Base-by-base conservation (phyloP, 257 asterid species). In the Euphrasia confusa region DNA sequence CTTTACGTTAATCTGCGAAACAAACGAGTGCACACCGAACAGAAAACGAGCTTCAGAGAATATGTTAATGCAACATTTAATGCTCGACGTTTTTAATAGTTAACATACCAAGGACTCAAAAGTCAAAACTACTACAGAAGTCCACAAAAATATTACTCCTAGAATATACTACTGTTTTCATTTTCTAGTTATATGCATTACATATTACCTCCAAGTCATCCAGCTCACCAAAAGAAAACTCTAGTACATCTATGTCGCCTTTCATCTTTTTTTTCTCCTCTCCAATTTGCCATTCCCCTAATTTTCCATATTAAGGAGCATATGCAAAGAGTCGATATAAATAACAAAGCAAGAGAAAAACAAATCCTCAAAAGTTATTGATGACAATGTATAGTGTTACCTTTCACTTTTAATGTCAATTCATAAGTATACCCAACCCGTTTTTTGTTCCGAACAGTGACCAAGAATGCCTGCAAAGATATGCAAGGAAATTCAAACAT, bases 381-480 rank as follows among this genome's bases (percentile, higher is more conserved):
- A 4, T 32, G 44, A 50, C 2, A 27, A 27, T 24, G 47, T 49
- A 61, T 21, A 28, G 33, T 56, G n/a, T 67, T 74, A 93, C 99
- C 99, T 70, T 82, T 79, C 47, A 87, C 94, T 69, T 58, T 78
- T 54, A 93, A 17, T 5, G 97, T 70, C 65, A 93, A 71, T 83
- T 93, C 97, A 26, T 83, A 93, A 2, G 93, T 84, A 66, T 93
- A 93, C 70, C 99, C 99, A 67, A 93, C 96, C 5, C 99, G 90
- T 73, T 87, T 93, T 74, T 87, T 93, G 77, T 93, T 93, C 15
- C 97, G 84, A 28, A 93, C 99, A 2, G 83, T 89, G 56, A 93
- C 82, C 78, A 87, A 77, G 69, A 87, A 89, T 47, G 99, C 99
- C 97, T 93, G 86, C 80, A 76, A 62, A 48, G 35, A 53, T 10